Conservation (phyloP, 1,284 basidiomycete genomes). For the Lentinus polychrous region DNA sequence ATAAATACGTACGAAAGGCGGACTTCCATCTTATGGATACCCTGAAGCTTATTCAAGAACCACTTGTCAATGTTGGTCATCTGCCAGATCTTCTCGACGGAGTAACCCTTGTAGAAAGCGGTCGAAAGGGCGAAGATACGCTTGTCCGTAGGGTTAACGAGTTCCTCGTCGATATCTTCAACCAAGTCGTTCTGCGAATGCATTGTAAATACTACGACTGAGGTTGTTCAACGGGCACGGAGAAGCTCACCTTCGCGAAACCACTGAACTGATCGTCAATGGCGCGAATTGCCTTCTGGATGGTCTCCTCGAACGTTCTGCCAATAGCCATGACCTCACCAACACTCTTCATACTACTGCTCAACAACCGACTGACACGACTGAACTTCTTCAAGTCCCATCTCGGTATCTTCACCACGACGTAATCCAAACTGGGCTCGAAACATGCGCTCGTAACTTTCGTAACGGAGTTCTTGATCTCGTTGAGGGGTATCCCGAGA, state of each 20-base stretch:
- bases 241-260: conserved; percentile 69
- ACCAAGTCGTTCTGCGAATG: conserved; percentile 69
- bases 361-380: conserved; percentile 81
- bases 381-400: conserved; percentile 99
- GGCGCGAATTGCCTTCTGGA: conserved; percentile 95
- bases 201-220: background rate
- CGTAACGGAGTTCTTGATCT: conserved; percentile 96
- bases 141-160: conserved; percentile 86
- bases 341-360: conserved; percentile 97
- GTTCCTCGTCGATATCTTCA: conserved; percentile 81
- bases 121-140: conserved; percentile 89
- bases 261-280: conserved; percentile 95
- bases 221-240: background rate
- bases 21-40: conserved; percentile 79
- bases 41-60: conserved; percentile 89
- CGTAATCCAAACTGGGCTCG: conserved; percentile 96
- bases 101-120: conserved; percentile 85
- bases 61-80: conserved; percentile 98
- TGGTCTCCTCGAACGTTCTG: conserved; percentile 95
- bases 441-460: conserved; percentile 97
- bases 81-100: conserved; percentile 93
- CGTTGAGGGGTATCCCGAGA: conserved; percentile 93
- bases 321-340: conserved; percentile 99
- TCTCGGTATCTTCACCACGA: conserved; percentile 96
- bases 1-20: conserved; percentile 54